Base-by-base conservation (phyloP, 2,329 filamentous ascomycete species). In the Aspergillus tubingensis region DNA sequence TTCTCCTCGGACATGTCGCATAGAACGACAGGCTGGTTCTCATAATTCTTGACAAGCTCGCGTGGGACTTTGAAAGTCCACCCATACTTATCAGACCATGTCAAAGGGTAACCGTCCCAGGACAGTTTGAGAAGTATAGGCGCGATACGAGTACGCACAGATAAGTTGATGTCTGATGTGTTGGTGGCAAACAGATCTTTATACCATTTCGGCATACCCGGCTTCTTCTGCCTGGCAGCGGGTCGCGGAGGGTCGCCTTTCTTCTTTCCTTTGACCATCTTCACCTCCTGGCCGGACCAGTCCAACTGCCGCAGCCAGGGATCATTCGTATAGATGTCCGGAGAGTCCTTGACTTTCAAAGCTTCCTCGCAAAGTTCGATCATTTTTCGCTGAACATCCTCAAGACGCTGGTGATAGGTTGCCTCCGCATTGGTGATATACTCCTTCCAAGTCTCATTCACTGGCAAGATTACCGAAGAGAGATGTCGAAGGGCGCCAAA, bases 121-220 rank as follows among this genome's bases (percentile, higher is more conserved):
- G 90, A 83, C 48, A 99, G 79, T 63, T 89, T 90, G 5, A 99
- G 81, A 11, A 99, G 79, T 17, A 99, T 79, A 0, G 95, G 92
- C 0, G 95, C 91, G 68, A 97, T 88, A 56, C 96, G 86, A 36
- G 92, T 96, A 49, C 96, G 86, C 0, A 98, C 93, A 0, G 91
- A 91, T 17, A 99, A 80, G 61, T 82, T 88, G 59, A 97, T 95
- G 0, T 77, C 48, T 8, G 83, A 79, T 60, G 87, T 85, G 23
- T 79, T 88, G 59, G 87, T 92, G 1, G 84, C 68, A 68, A 96
- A 96, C 1, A 99, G 81, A 73, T 92, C 92, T 71, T 95, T 97
- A 78, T 96, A 99, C 95, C 95, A 99, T 65, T 90, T 85, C 0
- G 95, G 95, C 90, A 91, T 95, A 13, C 95, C 95, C 0, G 94